Base-by-base conservation (phyloP, 345 rosid species). In the Dimocarpus longan region DNA sequence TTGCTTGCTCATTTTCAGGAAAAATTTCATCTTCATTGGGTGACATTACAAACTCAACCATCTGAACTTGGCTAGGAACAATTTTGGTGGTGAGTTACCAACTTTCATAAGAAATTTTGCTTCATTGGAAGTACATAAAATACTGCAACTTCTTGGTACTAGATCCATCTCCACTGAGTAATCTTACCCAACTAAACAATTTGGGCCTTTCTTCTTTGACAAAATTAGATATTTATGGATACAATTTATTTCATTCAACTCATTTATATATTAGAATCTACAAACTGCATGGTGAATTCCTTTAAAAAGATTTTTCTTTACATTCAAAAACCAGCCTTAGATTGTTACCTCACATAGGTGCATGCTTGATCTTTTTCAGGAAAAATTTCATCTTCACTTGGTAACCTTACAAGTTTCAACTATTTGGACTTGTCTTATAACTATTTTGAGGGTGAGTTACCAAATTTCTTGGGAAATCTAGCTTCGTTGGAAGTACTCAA, bases 311-410 rank as follows among this genome's bases (percentile, higher is more conserved):
- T 50, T 50, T 50, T 50, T 16, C 5, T 13, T 50, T 50, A 50
- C 56, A 13, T 15, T 50, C 11, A 54, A 54, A 54, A 54, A 54
- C 5, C 5, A 54, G 18, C 18, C 19, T 54, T 54, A 16, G 18
- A 16, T 16, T 16, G 0, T 54, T 5, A 16, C 5, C 59, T 54
- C 18, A 54, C 2, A 54, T 54, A 4, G 15, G 1, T 50, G 0
- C 5, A 16, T 54, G 8, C 8, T 4, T 54, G 8, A 6, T 15
- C n/a, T 54, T 62, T 21, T 6, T 1, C 3, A 10, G 44, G 24
- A 80, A 80, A 9, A 80, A 64, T 28, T 44, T 68, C 22, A 68
- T 50, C 52, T 50, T 67, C 69, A 9, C n/a, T 79, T 1, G 19
- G 57, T 10, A 66, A 83, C 15, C 66, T 83, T 18, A 10, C 26